A percentile compares a stretch with the other conserved stretches of the same genome.
These are phyloP conservation scores for Debaryomyces subglobosus DNA, from an alignment of 1,139 yeast species.

Conservation along the genomic window DNA sequence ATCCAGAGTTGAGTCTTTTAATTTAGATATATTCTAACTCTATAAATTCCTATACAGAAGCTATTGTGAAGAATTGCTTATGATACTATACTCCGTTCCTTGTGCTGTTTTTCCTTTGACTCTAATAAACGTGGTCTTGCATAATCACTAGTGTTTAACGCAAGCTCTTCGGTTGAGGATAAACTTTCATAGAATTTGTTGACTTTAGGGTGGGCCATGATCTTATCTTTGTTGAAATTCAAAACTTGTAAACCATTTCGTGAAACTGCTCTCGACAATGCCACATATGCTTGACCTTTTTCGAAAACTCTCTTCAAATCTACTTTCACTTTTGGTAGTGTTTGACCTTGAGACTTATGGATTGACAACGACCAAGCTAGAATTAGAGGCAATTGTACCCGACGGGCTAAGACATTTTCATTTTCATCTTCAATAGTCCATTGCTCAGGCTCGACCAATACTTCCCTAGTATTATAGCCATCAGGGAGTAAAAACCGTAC, in stretches of 20 bases:
- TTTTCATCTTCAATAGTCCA: slow-evolving; percentile 48
- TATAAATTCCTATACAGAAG: neutral
- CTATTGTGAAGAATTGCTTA: neutral
- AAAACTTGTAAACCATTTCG: slow-evolving; percentile 78
- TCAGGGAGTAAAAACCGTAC: slow-evolving; percentile 75
- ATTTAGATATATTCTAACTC: neutral
- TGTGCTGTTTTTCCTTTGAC: neutral
- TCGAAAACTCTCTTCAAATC: slow-evolving; percentile 81
- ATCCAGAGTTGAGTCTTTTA: neutral
- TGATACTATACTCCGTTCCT: neutral
- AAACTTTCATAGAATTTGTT: slow-evolving; percentile 56
- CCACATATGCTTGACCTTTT: slow-evolving; percentile 95
- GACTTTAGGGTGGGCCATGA: slow-evolving; percentile 66
- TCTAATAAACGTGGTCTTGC: neutral
- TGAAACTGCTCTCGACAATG: slow-evolving; percentile 81
- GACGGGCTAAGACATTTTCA: slow-evolving; percentile 31
- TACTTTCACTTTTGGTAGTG: slow-evolving; percentile 78
- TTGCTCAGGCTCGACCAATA: slow-evolving; percentile 50
- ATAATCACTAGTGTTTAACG: neutral
- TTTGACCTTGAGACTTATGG: slow-evolving; percentile 97
- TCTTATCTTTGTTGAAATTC: slow-evolving; percentile 62
- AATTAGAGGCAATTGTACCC: slow-evolving; percentile 75
- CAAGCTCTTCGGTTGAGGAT: slow-evolving; percentile 23
- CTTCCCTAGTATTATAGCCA: slow-evolving; percentile 66
- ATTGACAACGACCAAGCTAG: slow-evolving; percentile 95